Evolutionary conservation across 768 basidiomycete species (phyloP).

Genomic region (Leccinum arenicola): DNA sequence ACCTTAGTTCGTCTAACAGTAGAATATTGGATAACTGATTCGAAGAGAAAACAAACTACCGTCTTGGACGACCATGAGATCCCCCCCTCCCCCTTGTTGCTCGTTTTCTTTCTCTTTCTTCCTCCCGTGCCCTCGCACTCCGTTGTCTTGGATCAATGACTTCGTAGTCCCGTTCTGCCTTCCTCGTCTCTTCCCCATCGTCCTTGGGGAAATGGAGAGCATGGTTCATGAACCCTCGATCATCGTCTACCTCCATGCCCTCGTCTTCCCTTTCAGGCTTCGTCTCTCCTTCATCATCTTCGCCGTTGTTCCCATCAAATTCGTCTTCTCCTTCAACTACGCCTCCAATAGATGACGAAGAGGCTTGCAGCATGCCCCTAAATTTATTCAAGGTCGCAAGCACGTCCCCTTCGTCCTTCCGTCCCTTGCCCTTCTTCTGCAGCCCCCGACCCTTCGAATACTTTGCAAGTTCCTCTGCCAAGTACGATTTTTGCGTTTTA

Average conservation of each 20-base stretch:
- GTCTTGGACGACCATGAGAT: constrained; percentile 14
- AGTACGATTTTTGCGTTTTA: constrained; percentile 57
- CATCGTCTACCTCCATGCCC: constrained; percentile 76
- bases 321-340: constrained; percentile 20
- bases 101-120: constrained; percentile 66
- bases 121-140: constrained; percentile 71
- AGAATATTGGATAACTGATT: neutral
- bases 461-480: constrained; percentile 80
- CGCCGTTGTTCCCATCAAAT: constrained; percentile 15
- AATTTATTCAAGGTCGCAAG: constrained; percentile 69
- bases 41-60: constrained; percentile 12
- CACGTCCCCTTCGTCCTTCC: constrained; percentile 70
- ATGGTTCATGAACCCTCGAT: constrained; percentile 72
- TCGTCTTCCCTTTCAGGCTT: constrained; percentile 38
- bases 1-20: no score
- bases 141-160: constrained; percentile 82
- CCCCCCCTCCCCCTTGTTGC: constrained; percentile 26
- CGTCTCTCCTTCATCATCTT: constrained; percentile 9
- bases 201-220: constrained; percentile 76
- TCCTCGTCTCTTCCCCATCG: constrained; percentile 67
- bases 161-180: constrained; percentile 84
- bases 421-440: constrained; percentile 54
- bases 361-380: constrained; percentile 59
- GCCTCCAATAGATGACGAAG: constrained; percentile 34
- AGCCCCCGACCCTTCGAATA: constrained; percentile 67